A percentile compares a stretch with the other conserved stretches of the same genome.
phyloP scores from a whole-genome alignment of 345 rosid species.

The Crucihimalaya himalaica region DNA sequence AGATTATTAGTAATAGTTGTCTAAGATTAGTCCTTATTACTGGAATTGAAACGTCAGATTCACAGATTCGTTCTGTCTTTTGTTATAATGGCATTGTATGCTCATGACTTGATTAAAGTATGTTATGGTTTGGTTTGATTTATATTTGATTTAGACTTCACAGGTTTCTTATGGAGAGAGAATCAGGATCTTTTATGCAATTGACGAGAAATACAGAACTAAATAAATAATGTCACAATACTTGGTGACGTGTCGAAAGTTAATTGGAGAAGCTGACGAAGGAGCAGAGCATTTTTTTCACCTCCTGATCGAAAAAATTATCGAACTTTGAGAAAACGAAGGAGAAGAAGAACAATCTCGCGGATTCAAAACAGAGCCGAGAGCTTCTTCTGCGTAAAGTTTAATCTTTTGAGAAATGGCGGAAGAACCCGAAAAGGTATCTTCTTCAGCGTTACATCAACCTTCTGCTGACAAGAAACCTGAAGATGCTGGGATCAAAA shows the following conservation, averaged over 20 bases:
- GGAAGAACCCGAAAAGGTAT: conserved; percentile 43
- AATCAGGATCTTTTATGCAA: background rate
- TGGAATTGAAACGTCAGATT: background rate
- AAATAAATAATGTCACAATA: background rate
- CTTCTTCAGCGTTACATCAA: conserved; percentile 41
- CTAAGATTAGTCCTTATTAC: background rate
- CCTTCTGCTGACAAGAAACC: conserved; percentile 36
- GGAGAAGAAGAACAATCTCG: conserved; percentile 9
- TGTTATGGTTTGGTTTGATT: background rate
- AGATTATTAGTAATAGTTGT: background rate
- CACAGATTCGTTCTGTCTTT: background rate
- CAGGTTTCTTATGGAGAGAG: no score
- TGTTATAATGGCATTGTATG: background rate
- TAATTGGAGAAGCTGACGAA: conserved; percentile 32
- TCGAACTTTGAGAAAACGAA: background rate
- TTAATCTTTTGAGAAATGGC: conserved; percentile 44
- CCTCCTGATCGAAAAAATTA: background rate
- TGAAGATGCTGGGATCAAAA: conserved; percentile 36
- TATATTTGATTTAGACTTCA: no score
- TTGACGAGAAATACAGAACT: background rate
- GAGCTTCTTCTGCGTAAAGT: conserved; percentile 12
- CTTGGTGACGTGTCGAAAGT: conserved; percentile 7
- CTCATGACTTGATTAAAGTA: background rate
- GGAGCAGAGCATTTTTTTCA: conserved; percentile 1
- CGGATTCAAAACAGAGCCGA: conserved; percentile 14